A percentile compares a stretch with the other conserved stretches of the same genome.
phyloP scores from a whole-genome alignment of 2,329 filamentous ascomycete genomes.

The Escovopsis sp. region DNA sequence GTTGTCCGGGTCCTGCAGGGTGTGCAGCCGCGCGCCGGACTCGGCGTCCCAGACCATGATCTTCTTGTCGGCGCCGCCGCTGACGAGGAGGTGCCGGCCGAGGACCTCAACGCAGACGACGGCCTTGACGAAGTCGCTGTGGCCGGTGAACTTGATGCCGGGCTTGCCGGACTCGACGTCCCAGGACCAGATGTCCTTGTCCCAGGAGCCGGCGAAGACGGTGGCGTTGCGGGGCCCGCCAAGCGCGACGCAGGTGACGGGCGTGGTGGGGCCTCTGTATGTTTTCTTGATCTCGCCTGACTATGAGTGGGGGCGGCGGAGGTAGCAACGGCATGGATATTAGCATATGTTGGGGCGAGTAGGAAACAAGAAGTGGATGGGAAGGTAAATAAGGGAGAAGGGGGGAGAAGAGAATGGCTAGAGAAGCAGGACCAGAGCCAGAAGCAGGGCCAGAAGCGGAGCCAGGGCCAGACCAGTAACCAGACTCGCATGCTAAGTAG shows the following conservation, averaged over 20 bases:
- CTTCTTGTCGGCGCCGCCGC: slow-evolving; percentile 63
- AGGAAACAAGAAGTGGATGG: too few relatives aligned
- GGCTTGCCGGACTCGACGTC: slow-evolving; percentile 40
- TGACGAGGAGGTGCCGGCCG: slow-evolving; percentile 50
- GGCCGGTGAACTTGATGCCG: slow-evolving; percentile 52
- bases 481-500: too few relatives aligned
- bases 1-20: slow-evolving; percentile 56
- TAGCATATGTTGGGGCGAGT: too few relatives aligned
- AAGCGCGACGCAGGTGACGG: slow-evolving; percentile 62
- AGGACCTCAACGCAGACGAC: slow-evolving; percentile 47
- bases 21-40: slow-evolving; percentile 54
- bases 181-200: slow-evolving; percentile 85
- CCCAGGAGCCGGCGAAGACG: slow-evolving; percentile 84
- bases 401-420: too few relatives aligned
- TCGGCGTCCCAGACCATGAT: slow-evolving; percentile 71
- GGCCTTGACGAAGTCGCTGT: slow-evolving; percentile 84
- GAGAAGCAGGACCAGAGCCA: too few relatives aligned
- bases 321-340: too few relatives aligned
- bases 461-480: too few relatives aligned
- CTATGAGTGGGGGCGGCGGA: too few relatives aligned
- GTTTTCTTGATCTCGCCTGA: slow-evolving; percentile 19
- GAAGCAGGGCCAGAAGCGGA: too few relatives aligned
- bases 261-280: slow-evolving; percentile 63
- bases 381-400: too few relatives aligned
- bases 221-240: slow-evolving; percentile 39